Base-by-base conservation (phyloP, 768 basidiomycete species). In the Boletales sp. region DNA sequence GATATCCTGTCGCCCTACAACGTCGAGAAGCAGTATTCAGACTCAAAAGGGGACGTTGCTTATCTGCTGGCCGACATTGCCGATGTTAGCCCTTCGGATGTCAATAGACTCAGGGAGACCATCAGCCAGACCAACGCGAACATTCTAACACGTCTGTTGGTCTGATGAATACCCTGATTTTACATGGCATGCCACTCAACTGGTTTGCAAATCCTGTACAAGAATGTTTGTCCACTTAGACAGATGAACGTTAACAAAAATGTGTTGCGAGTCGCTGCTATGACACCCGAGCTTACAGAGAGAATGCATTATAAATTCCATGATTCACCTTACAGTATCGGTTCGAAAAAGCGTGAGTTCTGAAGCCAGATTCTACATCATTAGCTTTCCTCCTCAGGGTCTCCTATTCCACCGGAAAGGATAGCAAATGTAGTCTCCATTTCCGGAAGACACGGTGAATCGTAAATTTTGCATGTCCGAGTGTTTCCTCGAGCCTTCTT, bases 11-110 rank as follows among this genome's bases (percentile, higher is more conserved):
- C 89, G 43, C 86, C 91, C 35, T 93, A 94, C 79, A 98, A 99
- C 70, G 94, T 99, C 66, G 94, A 95, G 73, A 98, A 98, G 75
- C 96, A 98, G 72, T 97, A 87, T 71, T 94, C 95, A n/a, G 96
- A 99, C 65, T 93, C 91, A 41, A 92, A 92, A 73, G 89, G 88
- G 53, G 90, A 92, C 46, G 72, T 92, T 44, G 93, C 94, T 21
- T 98, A 98, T 70, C 80, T 99, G 55, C 87, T 99, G 84, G 94
- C 94, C 12, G 96, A 99, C 68, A 97, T 99, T 57, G 85, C 90
- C 18, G 82, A 91, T 56, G 94, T 97, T 57, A 90, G 88, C 64
- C 79, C 82, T 52, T 73, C 75, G 48, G 90, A 96, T 63, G 75
- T 95, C 57, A 83, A 82, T 61, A 82, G 74, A 60, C 77, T 98